phyloP scores from a whole-genome alignment of 495 filamentous ascomycete species.

The Trichoderma reesei region DNA sequence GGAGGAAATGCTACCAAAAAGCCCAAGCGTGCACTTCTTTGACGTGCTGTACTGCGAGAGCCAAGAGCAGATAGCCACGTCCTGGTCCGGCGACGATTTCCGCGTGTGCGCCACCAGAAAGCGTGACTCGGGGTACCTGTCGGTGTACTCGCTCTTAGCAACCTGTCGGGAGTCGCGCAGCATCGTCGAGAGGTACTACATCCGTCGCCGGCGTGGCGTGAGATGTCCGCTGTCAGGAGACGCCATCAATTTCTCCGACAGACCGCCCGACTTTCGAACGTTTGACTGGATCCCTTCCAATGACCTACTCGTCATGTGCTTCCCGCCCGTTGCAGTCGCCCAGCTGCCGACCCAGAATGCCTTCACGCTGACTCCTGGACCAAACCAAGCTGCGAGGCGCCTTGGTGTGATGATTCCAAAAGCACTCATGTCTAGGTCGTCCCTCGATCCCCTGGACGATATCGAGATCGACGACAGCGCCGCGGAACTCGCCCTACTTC shows the following conservation, averaged over 20 bases:
- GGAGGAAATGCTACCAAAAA: not conserved
- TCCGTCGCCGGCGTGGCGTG: not conserved
- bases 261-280: not conserved
- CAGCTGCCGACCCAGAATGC: not conserved
- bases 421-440: not conserved
- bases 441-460: not conserved
- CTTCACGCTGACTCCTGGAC: not conserved
- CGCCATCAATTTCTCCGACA: not conserved
- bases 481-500: not conserved
- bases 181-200: not conserved
- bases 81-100: not conserved
- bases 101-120: not conserved
- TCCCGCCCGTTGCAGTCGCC: not conserved
- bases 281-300: not conserved
- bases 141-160: not conserved
- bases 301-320: not conserved
- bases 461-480: not conserved
- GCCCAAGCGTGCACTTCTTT: conserved; percentile 1
- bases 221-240: not conserved
- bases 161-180: not conserved
- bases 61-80: not conserved
- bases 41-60: not conserved
- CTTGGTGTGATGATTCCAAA: not conserved
- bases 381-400: not conserved
- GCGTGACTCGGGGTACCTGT: not conserved